Conservation (phyloP, 352 stramenopile species). For the Bremia lactucae region DNA sequence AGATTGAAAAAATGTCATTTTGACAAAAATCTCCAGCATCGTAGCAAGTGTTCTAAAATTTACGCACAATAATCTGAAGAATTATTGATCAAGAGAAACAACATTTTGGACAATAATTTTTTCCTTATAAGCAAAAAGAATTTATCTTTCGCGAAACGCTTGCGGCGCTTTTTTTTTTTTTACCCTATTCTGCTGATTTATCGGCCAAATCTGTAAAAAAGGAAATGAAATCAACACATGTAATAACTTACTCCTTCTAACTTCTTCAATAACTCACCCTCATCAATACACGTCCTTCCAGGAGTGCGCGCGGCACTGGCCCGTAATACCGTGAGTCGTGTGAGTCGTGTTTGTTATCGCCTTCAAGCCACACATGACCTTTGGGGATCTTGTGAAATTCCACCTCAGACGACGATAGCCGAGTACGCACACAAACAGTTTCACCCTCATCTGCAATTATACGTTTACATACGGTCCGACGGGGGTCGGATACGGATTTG, state of each 20-base stretch:
- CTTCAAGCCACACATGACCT: conserved; percentile 94
- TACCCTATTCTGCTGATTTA: conserved; percentile 54
- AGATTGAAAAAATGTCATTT: too few species aligned
- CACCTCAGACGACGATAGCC: conserved; percentile 61
- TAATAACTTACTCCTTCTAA: not conserved
- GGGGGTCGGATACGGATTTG: conserved; percentile 76
- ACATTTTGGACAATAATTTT: too few species aligned
- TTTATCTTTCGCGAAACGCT: conserved; percentile 50
- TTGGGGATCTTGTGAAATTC: conserved; percentile 82
- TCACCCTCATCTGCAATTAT: conserved; percentile 79
- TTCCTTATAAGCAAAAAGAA: too few species aligned
- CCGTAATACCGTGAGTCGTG: conserved; percentile 94
- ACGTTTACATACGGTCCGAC: conserved; percentile 85
- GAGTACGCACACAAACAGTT: conserved; percentile 57
- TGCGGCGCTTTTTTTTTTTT: conserved; percentile 43
- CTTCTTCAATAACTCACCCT: conserved; percentile 42
- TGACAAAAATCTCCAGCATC: too few species aligned
- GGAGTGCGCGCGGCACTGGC: conserved; percentile 85
- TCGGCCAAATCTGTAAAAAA: conserved; percentile 69
- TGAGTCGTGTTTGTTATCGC: conserved; percentile 94
- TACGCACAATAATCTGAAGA: too few species aligned
- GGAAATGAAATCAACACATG: not conserved
- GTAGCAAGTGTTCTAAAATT: conserved; percentile 3
- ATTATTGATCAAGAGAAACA: too few species aligned
- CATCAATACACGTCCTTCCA: conserved; percentile 85